Evolutionary conservation across 768 basidiomycete species (phyloP), one percentile per base, ranked within the genome.

Genomic region (Plicaturopsis crispa): DNA sequence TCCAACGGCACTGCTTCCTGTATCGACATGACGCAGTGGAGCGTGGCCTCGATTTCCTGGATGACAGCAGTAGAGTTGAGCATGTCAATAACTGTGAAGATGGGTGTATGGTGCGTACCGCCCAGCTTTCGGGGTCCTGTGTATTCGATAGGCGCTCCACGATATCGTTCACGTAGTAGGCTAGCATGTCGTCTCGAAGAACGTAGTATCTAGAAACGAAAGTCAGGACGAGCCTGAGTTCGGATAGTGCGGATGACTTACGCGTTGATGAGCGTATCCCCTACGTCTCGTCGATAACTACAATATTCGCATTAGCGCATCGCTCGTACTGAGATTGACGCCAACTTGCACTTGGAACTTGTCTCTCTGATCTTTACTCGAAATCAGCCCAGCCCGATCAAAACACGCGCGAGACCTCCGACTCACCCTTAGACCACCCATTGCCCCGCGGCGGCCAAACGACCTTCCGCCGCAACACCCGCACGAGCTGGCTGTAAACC

Each of bases 231-330:
- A 28, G 14, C 10, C 26, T 8, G 26, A 28, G 14, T 14, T 14
- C 26, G 14, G 14, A 28, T 14, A 14, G 14, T 8, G 14, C 26
- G 3, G 13, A 17, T 14, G 14, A 66, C 82, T 38, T 60, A 90
- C 84, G 87, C 86, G 48, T 91, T 92, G 43, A 91, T 81, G 11
- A 92, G 67, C 1, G 85, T 87, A 59, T 92, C 89, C 1, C 88
- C 89, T 18, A 89, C 78, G 42, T 91, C 88, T 44, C 87, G 64
- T 47, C 89, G 78, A 61, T 88, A 91, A 21, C 85, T 88, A 45
- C 7, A 44, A 16, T 20, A 32, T 24, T 23, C 14, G 8, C 40
- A 33, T 10, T 14, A 50, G 17, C 48, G 34, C 30, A 35, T 6
- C 19, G 12, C 26, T 18, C n/a, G n/a, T n/a, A n/a, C n/a, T n/a